Conservation (phyloP, 148 eudicot species). For the Hydrangea macrophylla region DNA sequence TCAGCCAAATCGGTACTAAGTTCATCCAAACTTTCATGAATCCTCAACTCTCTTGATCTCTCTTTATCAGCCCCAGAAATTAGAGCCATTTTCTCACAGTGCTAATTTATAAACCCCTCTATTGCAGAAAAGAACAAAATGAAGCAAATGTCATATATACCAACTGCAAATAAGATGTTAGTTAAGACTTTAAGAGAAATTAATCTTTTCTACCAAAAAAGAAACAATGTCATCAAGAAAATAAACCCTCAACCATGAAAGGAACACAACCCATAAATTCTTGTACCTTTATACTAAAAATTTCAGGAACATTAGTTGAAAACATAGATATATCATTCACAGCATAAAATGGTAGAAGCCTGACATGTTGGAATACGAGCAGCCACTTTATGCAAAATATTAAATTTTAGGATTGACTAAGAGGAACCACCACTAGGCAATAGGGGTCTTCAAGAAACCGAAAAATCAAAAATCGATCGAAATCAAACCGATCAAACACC, state of each 20-base stretch:
- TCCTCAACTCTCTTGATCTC: conserved; percentile 75
- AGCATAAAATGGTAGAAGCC: not conserved
- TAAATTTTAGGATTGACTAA: too few species aligned
- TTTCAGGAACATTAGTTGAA: conserved; percentile 5
- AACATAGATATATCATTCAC: not conserved
- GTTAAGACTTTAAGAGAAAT: not conserved
- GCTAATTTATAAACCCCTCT: conserved; percentile 15
- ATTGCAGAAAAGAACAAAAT: not conserved
- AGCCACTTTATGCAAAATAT: too few species aligned
- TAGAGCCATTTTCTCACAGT: conserved; percentile 55
- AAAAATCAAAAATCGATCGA: too few species aligned
- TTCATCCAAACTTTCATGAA: conserved; percentile 71
- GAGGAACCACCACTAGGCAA: too few species aligned
- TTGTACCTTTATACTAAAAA: not conserved
- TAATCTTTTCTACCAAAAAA: not conserved
- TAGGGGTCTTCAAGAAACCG: too few species aligned
- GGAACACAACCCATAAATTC: not conserved
- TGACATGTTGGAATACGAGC: too few species aligned
- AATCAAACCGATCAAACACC: too few species aligned
- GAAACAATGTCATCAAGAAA: not conserved
- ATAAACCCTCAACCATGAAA: not conserved
- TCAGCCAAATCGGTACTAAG: conserved; percentile 79
- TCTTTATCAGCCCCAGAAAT: conserved; percentile 47
- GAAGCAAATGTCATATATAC: not conserved
- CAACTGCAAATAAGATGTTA: not conserved